These are phyloP conservation scores for Penicillium ucsense DNA, from an alignment of 495 filamentous ascomycete species.

Conservation along the genomic window DNA sequence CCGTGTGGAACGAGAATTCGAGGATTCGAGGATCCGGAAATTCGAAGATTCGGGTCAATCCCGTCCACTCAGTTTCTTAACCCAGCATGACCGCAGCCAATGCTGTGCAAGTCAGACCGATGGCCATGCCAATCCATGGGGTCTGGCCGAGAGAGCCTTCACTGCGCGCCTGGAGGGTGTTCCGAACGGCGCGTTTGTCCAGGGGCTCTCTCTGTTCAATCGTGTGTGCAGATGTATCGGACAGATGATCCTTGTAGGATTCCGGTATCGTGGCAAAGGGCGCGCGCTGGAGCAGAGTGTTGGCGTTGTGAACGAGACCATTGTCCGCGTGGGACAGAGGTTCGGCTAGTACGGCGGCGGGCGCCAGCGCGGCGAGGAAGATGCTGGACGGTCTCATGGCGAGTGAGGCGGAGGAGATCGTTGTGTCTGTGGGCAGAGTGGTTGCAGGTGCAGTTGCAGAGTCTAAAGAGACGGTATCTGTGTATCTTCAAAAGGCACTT, in stretches of 20 bases:
- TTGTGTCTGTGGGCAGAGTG: neutral
- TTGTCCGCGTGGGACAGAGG: conserved; percentile 7
- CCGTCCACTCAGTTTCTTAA: conserved; percentile 2
- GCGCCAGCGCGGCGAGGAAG: conserved; percentile 24
- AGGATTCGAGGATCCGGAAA: too few species aligned
- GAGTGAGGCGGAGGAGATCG: neutral
- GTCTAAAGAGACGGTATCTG: too few species aligned
- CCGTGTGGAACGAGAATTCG: neutral
- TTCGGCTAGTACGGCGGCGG: conserved; percentile 24
- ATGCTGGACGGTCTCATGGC: conserved; percentile 24
- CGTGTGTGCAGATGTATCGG: conserved; percentile 1
- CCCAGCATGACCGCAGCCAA: conserved; percentile 38
- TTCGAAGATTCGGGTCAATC: too few species aligned
- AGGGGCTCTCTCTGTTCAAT: neutral
- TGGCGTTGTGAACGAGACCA: conserved; percentile 11
- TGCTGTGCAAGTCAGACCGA: conserved; percentile 36
- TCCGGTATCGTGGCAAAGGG: conserved; percentile 23
- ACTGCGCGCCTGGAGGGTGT: conserved; percentile 28
- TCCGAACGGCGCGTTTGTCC: conserved; percentile 2
- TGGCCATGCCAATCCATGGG: conserved; percentile 41
- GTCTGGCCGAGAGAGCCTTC: conserved; percentile 38
- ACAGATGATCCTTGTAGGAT: conserved; percentile 1
- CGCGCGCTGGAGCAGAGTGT: conserved; percentile 17
- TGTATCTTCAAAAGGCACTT: too few species aligned
- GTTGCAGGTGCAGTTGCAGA: neutral